These are phyloP conservation scores for Cyclotella baltica DNA, from an alignment of 108 stramenopile species.

Conservation along the genomic window DNA sequence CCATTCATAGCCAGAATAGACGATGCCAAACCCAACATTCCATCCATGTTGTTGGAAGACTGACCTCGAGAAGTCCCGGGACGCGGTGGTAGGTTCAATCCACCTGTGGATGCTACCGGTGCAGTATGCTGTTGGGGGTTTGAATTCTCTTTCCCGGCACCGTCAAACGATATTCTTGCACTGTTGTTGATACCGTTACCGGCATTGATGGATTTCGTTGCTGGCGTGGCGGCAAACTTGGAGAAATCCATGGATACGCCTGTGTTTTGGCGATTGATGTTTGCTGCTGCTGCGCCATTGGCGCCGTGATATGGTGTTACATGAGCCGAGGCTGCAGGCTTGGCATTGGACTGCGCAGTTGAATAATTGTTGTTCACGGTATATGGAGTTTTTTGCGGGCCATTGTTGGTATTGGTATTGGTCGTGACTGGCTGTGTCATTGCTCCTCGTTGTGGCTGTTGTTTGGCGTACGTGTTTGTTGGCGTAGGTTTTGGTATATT, in stretches of 20 bases:
- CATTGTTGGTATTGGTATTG: not conserved
- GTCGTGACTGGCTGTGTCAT: not conserved
- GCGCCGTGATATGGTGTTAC: slow-evolving; percentile 11
- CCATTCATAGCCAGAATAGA: slow-evolving; percentile 11
- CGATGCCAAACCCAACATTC: not conserved
- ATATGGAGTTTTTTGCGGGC: not conserved
- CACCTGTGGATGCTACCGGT: not conserved
- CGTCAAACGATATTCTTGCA: not conserved
- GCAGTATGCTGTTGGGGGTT: slow-evolving; percentile 12
- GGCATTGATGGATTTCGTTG: not conserved
- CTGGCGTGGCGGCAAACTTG: slow-evolving; percentile 1
- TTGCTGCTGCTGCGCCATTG: not conserved
- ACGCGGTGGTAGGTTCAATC: slow-evolving; percentile 37
- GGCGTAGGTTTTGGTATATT: not conserved
- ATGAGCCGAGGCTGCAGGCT: not conserved
- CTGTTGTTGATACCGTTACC: not conserved
- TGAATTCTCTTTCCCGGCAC: slow-evolving; percentile 13
- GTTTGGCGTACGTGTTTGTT: not conserved
- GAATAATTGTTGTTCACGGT: not conserved
- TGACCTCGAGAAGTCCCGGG: slow-evolving; percentile 41
- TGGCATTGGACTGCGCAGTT: not conserved
- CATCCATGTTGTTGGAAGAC: not conserved
- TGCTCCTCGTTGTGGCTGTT: not conserved
- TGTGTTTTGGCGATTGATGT: not conserved
- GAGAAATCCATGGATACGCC: not conserved